A percentile compares a stretch with the other conserved stretches of the same genome.
phyloP scores from a whole-genome alignment of 345 rosid genomes.

The Erysimum cheiranthoides region DNA sequence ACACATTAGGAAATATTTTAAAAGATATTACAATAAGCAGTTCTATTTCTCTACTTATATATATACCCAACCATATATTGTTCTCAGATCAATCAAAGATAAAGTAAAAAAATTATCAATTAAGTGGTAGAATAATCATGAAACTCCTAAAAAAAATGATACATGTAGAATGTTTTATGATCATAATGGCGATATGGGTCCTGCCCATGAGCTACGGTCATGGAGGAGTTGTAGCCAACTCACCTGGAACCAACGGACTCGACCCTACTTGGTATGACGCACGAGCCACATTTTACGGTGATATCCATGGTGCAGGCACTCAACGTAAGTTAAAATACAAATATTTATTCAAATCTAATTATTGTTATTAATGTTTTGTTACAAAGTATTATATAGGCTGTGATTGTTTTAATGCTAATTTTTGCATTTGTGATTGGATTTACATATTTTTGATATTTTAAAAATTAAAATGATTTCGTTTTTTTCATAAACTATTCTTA shows the following conservation, averaged over 20 bases:
- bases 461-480: background rate
- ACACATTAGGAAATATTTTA: too few relatives aligned
- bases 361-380: too few relatives aligned
- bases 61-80: background rate
- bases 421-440: background rate
- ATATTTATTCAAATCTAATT: background rate
- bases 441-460: background rate
- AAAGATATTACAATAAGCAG: too few relatives aligned
- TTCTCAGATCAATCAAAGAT: background rate
- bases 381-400: background rate
- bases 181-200: background rate
- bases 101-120: background rate
- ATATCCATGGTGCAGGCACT: slow-evolving; percentile 29
- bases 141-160: background rate
- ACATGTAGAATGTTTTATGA: background rate
- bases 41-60: background rate
- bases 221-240: background rate
- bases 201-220: background rate
- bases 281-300: slow-evolving; percentile 44
- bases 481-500: background rate
- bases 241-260: background rate
- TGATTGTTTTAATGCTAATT: background rate
- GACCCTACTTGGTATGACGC: slow-evolving; percentile 27
- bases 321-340: slow-evolving; percentile 21
- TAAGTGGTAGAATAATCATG: background rate